A percentile compares a stretch with the other conserved stretches of the same genome.
Evolutionary conservation across 257 asterid genomes (phyloP).

Genomic region (Ajuga chamaepitys): DNA sequence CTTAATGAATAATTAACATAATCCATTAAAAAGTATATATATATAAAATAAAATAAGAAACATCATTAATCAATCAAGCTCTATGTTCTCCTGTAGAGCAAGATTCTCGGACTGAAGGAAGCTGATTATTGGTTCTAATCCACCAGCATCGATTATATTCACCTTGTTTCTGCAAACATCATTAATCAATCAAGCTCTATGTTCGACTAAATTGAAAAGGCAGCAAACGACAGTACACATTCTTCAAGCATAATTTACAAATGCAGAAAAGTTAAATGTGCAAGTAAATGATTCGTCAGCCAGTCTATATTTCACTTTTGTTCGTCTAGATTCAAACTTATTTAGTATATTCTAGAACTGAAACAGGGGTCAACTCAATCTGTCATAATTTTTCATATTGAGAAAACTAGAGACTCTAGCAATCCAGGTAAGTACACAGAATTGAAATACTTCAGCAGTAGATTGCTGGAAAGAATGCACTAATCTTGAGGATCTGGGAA

Average conservation of each 20-base stretch:
- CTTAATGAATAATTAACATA: too few relatives aligned
- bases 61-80: constrained; percentile 10
- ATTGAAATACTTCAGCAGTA: not conserved
- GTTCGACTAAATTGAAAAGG: not conserved
- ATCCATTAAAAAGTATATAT: too few relatives aligned
- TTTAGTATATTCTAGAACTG: not conserved
- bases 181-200: not conserved
- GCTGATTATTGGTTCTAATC: constrained; percentile 58
- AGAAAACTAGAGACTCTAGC: not conserved
- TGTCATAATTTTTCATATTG: not conserved
- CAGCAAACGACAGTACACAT: not conserved
- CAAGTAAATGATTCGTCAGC: not conserved
- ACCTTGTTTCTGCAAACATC: constrained; percentile 68
- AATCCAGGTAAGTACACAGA: not conserved
- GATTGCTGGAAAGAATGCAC: not conserved
- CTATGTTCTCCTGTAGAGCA: constrained; percentile 52
- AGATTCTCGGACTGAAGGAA: constrained; percentile 61
- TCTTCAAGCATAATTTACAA: not conserved
- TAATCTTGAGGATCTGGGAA: not conserved
- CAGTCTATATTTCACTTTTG: not conserved
- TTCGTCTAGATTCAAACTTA: not conserved
- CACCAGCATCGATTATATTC: constrained; percentile 69
- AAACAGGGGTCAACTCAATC: not conserved
- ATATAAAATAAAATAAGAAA: too few relatives aligned
- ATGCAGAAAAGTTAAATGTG: not conserved